A percentile compares a stretch with the other conserved stretches of the same genome.
These are phyloP conservation scores for Thelonectria olida DNA, from an alignment of 2,329 filamentous ascomycete genomes.

Conservation along the genomic window DNA sequence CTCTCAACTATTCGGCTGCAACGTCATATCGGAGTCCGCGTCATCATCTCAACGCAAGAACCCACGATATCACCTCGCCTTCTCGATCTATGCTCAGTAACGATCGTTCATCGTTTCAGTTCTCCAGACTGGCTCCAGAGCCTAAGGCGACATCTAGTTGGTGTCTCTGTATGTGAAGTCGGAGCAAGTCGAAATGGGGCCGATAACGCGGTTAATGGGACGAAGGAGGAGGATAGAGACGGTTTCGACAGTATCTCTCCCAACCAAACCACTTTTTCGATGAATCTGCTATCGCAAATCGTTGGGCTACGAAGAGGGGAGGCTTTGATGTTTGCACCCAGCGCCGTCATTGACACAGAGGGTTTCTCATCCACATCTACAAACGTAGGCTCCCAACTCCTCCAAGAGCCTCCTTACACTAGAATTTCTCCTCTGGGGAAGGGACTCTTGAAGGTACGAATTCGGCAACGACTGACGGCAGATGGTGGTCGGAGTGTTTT, in stretches of 20 bases:
- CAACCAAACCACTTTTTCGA: too few relatives aligned
- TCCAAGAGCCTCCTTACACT: neutral
- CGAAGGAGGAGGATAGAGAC: neutral
- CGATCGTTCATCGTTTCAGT: conserved; percentile 76
- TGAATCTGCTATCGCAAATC: too few relatives aligned
- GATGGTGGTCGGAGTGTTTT: conserved; percentile 58
- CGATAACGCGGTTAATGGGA: neutral
- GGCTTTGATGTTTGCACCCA: conserved; percentile 57
- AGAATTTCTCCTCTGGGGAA: too few relatives aligned
- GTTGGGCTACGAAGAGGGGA: conserved; percentile 55
- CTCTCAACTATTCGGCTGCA: conserved; percentile 74
- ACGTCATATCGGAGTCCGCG: conserved; percentile 72
- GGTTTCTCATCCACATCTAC: too few relatives aligned
- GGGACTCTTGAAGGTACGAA: conserved; percentile 50
- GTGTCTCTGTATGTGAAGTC: conserved; percentile 26
- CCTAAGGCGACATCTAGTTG: conserved; percentile 56
- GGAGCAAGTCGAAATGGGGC: neutral
- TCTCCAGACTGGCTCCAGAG: conserved; percentile 69
- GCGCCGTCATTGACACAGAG: conserved; percentile 45
- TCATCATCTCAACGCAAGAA: conserved; percentile 81
- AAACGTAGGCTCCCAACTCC: too few relatives aligned
- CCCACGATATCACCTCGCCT: conserved; percentile 75
- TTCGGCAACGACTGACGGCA: conserved; percentile 53
- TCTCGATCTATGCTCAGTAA: conserved; percentile 76
- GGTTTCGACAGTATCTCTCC: conserved; percentile 46